Evolutionary conservation across 2,329 filamentous ascomycete species (phyloP), one percentile per base, ranked within the genome.

Genomic region (Colletotrichum agaves): DNA sequence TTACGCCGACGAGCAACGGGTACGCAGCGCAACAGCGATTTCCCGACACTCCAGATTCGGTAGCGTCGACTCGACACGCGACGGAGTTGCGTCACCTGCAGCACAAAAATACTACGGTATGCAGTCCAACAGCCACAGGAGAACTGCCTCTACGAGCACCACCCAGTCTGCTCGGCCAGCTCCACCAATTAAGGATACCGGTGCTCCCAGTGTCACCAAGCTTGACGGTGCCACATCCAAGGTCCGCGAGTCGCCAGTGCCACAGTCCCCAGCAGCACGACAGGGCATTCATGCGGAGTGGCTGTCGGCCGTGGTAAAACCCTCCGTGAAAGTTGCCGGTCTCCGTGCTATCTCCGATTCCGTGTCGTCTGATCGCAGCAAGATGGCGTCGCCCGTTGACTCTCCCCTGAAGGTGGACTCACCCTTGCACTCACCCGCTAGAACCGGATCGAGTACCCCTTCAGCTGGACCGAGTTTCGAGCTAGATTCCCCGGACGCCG

Each of bases 321-420:
- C 84, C 62, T 79, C 81, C 23, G 78, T 80, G 70, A 83, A 84
- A 70, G 76, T 80, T 33, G 85, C 85, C 65, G 93, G 93, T n/a
- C 84, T 97, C 63, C 87, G 95, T 70, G 91, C 93, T 13, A 93
- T 94, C 61, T 98, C 95, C 4, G 95, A 98, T 75, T 88, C 86
- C n/a, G 82, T 89, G 12, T 83, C 84, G 7, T 83, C 84, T 43
- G 87, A 88, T 55, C 84, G 85, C 55, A 81, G 81, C 41, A 88
- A 87, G 72, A 74, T 84, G 41, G 77, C 78, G 2, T 83, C 85
- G 1, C 81, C 86, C 3, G 78, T 80, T 2, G 86, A 89, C 49
- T 81, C 83, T 1, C 81, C 84, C 11, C 71, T 81, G 6, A 85
- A 84, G 67, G 47, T 31, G n/a, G 85, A 87, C 27, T 85, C 84